Percentiles rank a stretch among this genome's conserved stretches.
These are phyloP conservation scores for Fusarium continuum DNA, from an alignment of 2,329 filamentous ascomycete species.

Conservation along the genomic window DNA sequence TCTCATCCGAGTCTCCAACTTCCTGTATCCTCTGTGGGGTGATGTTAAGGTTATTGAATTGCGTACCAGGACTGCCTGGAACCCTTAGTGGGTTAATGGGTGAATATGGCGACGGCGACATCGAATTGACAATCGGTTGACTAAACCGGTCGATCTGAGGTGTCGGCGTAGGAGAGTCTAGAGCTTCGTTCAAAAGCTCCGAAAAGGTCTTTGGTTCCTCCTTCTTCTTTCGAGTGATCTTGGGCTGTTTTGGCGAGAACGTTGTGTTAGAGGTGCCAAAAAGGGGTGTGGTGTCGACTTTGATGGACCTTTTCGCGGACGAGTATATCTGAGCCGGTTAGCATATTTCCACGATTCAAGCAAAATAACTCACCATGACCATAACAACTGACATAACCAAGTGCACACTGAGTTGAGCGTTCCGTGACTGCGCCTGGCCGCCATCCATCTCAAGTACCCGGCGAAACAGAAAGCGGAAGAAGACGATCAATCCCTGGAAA, in stretches of 20 bases:
- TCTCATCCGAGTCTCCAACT: slow-evolving; percentile 62
- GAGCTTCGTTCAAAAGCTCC: slow-evolving; percentile 50
- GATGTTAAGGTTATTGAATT: slow-evolving; percentile 30
- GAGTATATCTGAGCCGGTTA: slow-evolving; percentile 54
- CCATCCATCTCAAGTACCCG: slow-evolving; percentile 53
- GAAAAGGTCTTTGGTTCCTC: slow-evolving; percentile 55
- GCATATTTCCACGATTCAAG: slow-evolving; percentile 1
- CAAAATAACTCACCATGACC: slow-evolving; percentile 57
- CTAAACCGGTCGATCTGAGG: slow-evolving; percentile 18
- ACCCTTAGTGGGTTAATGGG: slow-evolving; percentile 21
- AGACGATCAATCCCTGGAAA: slow-evolving; percentile 68
- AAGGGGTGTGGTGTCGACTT: slow-evolving; percentile 65
- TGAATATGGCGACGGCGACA: slow-evolving; percentile 30
- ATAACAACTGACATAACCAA: slow-evolving; percentile 62
- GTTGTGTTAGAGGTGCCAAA: slow-evolving; percentile 50
- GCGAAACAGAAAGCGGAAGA: slow-evolving; percentile 62
- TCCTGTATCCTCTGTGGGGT: slow-evolving; percentile 29
- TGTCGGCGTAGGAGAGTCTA: slow-evolving; percentile 40
- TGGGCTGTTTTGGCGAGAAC: slow-evolving; percentile 38
- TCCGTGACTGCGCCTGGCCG: slow-evolving; percentile 49
- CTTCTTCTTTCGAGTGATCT: slow-evolving; percentile 33
- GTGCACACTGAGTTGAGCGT: slow-evolving; percentile 63
- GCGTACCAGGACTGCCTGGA: slow-evolving; percentile 5
- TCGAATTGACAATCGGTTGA: slow-evolving; percentile 26
- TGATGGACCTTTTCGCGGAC: slow-evolving; percentile 57